Evolutionary conservation across 2,329 filamentous ascomycete species (phyloP).

Genomic region (Penicillium palitans): DNA sequence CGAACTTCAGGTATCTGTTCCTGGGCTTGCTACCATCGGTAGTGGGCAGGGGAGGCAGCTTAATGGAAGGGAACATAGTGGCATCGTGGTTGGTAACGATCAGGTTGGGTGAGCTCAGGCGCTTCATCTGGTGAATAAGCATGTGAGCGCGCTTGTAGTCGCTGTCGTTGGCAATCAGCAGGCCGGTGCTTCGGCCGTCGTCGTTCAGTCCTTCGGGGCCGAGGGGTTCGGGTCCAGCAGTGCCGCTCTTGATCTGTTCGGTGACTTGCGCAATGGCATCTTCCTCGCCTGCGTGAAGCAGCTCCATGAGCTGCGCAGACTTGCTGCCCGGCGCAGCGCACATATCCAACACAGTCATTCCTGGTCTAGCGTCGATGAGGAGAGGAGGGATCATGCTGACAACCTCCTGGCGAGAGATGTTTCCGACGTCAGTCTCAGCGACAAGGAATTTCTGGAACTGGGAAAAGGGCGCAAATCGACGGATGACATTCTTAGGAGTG

Average conservation of each 20-base stretch:
- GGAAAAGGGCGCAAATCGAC: constrained; percentile 89
- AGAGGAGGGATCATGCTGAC: constrained; percentile 99
- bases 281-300: constrained; percentile 91
- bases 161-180: constrained; percentile 92
- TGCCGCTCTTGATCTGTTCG: constrained; percentile 61
- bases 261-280: constrained; percentile 74
- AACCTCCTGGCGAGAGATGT: constrained; percentile 95
- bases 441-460: constrained; percentile 98
- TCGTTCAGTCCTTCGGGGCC: constrained; percentile 62
- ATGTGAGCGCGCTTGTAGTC: constrained; percentile 97
- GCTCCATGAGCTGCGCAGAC: constrained; percentile 90
- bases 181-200: constrained; percentile 81
- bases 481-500: constrained; percentile 91
- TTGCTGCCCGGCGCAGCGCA: constrained; percentile 98
- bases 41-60: constrained; percentile 63
- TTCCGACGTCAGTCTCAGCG: constrained; percentile 93
- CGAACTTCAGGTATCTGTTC: constrained; percentile 85
- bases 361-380: constrained; percentile 84
- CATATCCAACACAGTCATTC: constrained; percentile 91
- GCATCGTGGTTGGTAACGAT: constrained; percentile 98
- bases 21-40: constrained; percentile 55
- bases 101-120: constrained; percentile 91
- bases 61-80: constrained; percentile 90
- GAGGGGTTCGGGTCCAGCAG: constrained; percentile 52
- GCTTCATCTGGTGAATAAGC: constrained; percentile 96